phyloP scores from a whole-genome alignment of 2,329 filamentous ascomycete species.

The Verticillium isaacii region DNA sequence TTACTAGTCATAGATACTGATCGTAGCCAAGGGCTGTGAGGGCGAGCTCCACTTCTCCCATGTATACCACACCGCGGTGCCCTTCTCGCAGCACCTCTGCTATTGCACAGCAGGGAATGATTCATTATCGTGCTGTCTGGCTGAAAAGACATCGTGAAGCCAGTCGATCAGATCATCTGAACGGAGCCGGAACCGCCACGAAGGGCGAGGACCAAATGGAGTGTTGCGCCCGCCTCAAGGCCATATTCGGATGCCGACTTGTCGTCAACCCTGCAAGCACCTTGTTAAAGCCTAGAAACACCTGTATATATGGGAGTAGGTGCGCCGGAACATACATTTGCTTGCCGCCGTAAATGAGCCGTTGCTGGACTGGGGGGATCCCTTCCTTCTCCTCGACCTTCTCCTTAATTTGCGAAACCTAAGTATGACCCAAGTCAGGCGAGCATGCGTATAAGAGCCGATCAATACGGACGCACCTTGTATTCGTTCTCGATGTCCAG shows the following conservation, averaged over 20 bases:
- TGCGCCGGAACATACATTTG: slow-evolving; percentile 65
- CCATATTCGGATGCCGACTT: slow-evolving; percentile 88
- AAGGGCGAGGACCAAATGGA: slow-evolving; percentile 92
- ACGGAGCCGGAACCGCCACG: slow-evolving; percentile 57
- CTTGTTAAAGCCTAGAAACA: neutral
- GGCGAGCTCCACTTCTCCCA: neutral
- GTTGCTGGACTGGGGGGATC: slow-evolving; percentile 94
- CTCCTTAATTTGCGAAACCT: slow-evolving; percentile 97
- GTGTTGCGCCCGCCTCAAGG: slow-evolving; percentile 85
- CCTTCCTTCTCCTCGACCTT: slow-evolving; percentile 99
- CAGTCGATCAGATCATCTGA: neutral
- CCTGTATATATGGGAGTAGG: neutral
- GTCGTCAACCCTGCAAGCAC: slow-evolving; percentile 72
- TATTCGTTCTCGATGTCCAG: slow-evolving; percentile 93
- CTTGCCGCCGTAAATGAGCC: slow-evolving; percentile 94
- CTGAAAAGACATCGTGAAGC: neutral
- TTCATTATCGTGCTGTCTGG: neutral
- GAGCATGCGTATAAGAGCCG: neutral
- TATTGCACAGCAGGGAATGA: neutral
- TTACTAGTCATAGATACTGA: neutral
- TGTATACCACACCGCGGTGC: neutral
- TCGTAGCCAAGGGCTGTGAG: neutral
- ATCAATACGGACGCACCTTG: slow-evolving; percentile 56
- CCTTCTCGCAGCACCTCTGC: neutral
- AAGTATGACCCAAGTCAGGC: neutral